Evolutionary conservation across 257 asterid species (phyloP), one percentile per base, ranked within the genome.

Genomic region (Solanum arcanum): DNA sequence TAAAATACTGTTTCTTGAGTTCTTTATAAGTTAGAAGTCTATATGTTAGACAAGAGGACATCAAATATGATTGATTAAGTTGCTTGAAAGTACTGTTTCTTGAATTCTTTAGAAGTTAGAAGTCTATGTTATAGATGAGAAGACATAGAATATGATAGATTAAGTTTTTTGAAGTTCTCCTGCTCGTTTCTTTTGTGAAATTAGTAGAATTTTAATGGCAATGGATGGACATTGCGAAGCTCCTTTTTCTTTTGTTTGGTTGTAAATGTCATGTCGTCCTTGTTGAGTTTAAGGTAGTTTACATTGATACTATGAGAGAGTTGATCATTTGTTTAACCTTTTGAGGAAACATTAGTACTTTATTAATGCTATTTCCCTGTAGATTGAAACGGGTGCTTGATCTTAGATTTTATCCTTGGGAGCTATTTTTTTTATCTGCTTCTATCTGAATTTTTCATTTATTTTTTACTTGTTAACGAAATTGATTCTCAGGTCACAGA

Each of bases 401-500:
- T 80, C 44, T 47, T 29, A 47, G 44, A 7, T 47, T 9, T 47
- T 29, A 80, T 80, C 42, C 7, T 10, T 39, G 52, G 20, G 33
- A 77, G 39, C 66, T 78, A 25, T 46, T 16, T 25, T 27, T 8
- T 78, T 46, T 15, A 25, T 77, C 9, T 77, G n/a, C 62, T 77
- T 77, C 84, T 20, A 77, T 25, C 15, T 42, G 41, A 78, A 4
- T 5, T 49, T 15, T 49, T 49, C 59, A 49, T 8, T 49, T 41
- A 10, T 41, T n/a, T 41, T 76, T 76, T 41, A 8, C 83, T 77
- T 29, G 35, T 5, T 47, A 80, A 31, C 3, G 3, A 60, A 68
- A 29, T 31, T 85, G 87, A 72, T 82, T 83, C 77, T 84, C 91
- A 96, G 99, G 99, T 95, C 74, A 92, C 90, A 46, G 98, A 96